Base-by-base conservation (phyloP, 2,329 filamentous ascomycete genomes). In the Stenocarpella maydis region DNA sequence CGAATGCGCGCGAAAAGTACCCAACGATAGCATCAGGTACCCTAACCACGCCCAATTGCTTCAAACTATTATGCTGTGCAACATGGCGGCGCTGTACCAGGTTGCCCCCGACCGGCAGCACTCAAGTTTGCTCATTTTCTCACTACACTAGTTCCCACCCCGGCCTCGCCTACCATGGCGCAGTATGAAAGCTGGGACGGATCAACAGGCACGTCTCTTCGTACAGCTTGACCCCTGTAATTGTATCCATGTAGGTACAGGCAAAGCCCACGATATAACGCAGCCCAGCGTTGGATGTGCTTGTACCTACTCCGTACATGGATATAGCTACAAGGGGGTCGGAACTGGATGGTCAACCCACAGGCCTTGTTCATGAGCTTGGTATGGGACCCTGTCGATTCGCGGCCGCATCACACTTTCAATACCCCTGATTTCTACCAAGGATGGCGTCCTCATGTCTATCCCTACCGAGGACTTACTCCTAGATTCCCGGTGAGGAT, bases 371-470 rank as follows among this genome's bases (percentile, higher is more conserved):
- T 26, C 58, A 21, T 34, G 26, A n/a, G 28, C 58, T 63, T 34
- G 43, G 43, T 63, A 63, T 49, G 41, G 58, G 28, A 24, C 43
- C 58, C 58, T 49, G 41, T 58, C 52, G 3, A 67, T 21, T 14
- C 17, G 10, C 28, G 43, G 37, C 45, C 45, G 21, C 21, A 47
- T 61, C 64, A 65, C 31, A 60, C 58, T 17, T 34, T 54, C n/a
- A 31, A 31, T 12, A 15, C 65, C 65, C 65, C 69, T 70, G 58
- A 53, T 37, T 53, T 24, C 39, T n/a, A 58, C 54, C 66, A 58
- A 39, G 58, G 58, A 65, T 68, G 68, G 68, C 37, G 39, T 43
- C 24, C 12, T 41, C 41, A 37, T 55, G 52, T 67, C 43, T 39
- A 67, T 50, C 65, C 65, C 21, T 67, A 52, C 34, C 54, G 65